Conservation (phyloP, 352 stramenopile species). For the Phytophthora tentaculata region DNA sequence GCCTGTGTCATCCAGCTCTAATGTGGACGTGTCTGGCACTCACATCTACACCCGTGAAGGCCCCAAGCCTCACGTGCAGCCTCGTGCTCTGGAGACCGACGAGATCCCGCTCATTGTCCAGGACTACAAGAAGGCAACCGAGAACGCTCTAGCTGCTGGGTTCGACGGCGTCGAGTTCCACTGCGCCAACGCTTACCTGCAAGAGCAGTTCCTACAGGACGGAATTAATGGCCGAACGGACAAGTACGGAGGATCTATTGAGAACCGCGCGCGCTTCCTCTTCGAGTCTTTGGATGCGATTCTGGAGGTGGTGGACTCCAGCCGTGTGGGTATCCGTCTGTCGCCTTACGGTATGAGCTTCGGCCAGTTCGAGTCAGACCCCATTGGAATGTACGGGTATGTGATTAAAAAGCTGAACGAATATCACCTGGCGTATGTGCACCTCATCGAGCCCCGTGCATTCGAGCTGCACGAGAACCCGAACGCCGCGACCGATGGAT, state of each 20-base stretch:
- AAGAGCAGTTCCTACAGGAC: slow-evolving; percentile 89
- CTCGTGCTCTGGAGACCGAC: slow-evolving; percentile 64
- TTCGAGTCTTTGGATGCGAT: slow-evolving; percentile 68
- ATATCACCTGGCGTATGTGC: slow-evolving; percentile 53
- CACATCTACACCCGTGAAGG: slow-evolving; percentile 40
- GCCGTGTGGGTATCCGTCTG: slow-evolving; percentile 41
- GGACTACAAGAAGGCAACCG: slow-evolving; percentile 71
- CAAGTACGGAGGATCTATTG: slow-evolving; percentile 73
- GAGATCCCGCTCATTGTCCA: slow-evolving; percentile 76
- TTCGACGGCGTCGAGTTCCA: slow-evolving; percentile 79
- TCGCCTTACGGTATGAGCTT: slow-evolving; percentile 45
- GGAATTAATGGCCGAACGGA: slow-evolving; percentile 80
- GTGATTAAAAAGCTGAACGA: slow-evolving; percentile 48
- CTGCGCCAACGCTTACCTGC: slow-evolving; percentile 89
- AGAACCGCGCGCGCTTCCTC: slow-evolving; percentile 42
- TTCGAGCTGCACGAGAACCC: slow-evolving; percentile 39
- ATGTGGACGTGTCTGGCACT: slow-evolving; percentile 28
- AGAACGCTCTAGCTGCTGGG: slow-evolving; percentile 71
- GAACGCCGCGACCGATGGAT: slow-evolving; percentile 39
- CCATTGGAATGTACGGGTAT: slow-evolving; percentile 40
- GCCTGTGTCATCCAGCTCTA: slow-evolving; percentile 56
- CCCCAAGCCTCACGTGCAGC: slow-evolving; percentile 48
- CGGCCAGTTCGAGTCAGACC: slow-evolving; percentile 48
- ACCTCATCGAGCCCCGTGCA: slow-evolving; percentile 54
- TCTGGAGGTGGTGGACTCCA: slow-evolving; percentile 42